Conservation (phyloP, 768 basidiomycete genomes). For the Phylloporus sp. region DNA sequence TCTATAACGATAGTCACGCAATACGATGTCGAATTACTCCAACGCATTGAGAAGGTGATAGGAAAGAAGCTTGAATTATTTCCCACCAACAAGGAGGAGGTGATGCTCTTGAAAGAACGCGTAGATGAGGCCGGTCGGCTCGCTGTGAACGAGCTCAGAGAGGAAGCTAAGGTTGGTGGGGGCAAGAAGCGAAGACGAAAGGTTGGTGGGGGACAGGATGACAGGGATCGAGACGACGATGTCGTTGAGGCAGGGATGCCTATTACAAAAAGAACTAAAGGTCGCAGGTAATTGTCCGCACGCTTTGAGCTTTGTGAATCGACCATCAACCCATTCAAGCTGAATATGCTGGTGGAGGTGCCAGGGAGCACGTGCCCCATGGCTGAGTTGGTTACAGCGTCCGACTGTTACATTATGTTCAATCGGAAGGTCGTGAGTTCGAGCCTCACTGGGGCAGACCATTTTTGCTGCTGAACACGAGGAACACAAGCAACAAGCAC, state of each 20-base stretch:
- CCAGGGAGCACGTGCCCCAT: slow-evolving; percentile 45
- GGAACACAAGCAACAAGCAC: no score
- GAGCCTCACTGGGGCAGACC: slow-evolving; percentile 58
- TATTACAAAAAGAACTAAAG: slow-evolving; percentile 51
- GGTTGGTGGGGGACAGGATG: slow-evolving; percentile 55
- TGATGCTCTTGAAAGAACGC: slow-evolving; percentile 80
- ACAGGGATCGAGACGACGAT: slow-evolving; percentile 91
- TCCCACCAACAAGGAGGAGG: slow-evolving; percentile 83
- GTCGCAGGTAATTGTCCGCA: slow-evolving; percentile 32
- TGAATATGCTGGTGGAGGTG: neutral
- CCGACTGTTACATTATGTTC: slow-evolving; percentile 57
- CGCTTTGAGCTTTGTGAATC: no score
- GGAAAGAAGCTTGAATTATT: slow-evolving; percentile 91
- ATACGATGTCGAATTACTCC: slow-evolving; percentile 95
- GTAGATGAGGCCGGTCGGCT: slow-evolving; percentile 81
- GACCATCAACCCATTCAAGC: no score
- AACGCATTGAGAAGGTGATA: slow-evolving; percentile 89
- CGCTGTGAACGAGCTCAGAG: slow-evolving; percentile 80
- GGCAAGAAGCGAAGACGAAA: slow-evolving; percentile 49
- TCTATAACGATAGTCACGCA: slow-evolving; percentile 97
- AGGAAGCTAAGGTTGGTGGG: slow-evolving; percentile 53
- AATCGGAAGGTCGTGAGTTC: slow-evolving; percentile 72
- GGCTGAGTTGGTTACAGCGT: slow-evolving; percentile 78
- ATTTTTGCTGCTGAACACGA: slow-evolving; percentile 1
- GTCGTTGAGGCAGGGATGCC: slow-evolving; percentile 89